Base-by-base conservation (phyloP, 192 early-diverging fungal species). In the Jimgerdemannia flammicorona region DNA sequence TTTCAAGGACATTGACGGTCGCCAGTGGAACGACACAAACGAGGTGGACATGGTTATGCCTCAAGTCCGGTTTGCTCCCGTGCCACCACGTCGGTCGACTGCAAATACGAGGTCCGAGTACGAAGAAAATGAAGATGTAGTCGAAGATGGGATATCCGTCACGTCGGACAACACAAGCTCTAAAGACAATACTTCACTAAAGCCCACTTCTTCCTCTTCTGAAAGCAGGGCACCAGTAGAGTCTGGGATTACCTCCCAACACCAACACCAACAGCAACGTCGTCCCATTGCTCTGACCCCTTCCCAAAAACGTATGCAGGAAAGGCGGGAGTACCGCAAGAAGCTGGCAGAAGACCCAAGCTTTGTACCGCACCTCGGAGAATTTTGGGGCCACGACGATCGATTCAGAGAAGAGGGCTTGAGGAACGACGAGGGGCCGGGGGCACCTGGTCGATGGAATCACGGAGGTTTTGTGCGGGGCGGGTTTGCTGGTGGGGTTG, bases 301-400 rank as follows among this genome's bases (percentile, higher is more conserved):
- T 74, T 71, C 71, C 40, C 70, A 79, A 43, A 75, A 70, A 17
- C 78, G 78, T 44, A 49, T 81, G 19, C 68, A 80, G 39, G 87
- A 83, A 70, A 75, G 85, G 29, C 81, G 81, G 44, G 87, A 88
- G 73, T 88, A 88, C 70, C 75, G 87, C 43, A 83, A 81, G 66
- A 88, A 86, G 49, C 69, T 88, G 42, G 85, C 80, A 39, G 85
- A 88, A 64, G 87, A 88, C 73, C 87, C 87, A 4, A 83, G 85
- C 4, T 88, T 88, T 70, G 85, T 86, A 14, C 87, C 87, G 17
- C 85, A 86, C 70, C 81, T 88, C 40, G 87, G 87, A 7, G 80
- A 85, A 70, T 88, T 88, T 66, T 88, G 87, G 87, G 83, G 85
- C 40, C 87, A 88, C 70, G 87, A 88, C 77, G 87, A 88, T 72